Evolutionary conservation across 441 rosid species (phyloP).

Genomic region (Pelargonium myrrhifolium): DNA sequence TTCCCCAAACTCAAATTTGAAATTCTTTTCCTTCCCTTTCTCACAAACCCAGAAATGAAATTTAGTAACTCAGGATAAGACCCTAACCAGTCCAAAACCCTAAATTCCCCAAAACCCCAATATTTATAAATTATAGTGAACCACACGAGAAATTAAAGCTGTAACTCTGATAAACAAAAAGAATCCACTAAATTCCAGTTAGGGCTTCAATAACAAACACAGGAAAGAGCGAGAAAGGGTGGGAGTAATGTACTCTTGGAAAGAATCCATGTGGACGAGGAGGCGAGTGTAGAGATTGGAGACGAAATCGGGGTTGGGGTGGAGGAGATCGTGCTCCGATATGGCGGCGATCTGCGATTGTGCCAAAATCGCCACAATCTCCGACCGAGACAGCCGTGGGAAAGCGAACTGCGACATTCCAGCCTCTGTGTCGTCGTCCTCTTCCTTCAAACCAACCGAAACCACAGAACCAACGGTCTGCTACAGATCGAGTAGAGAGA

Average conservation of each 20-base stretch:
- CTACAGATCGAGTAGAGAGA: too few species aligned
- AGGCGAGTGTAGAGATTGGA: conserved; percentile 57
- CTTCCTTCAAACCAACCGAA: neutral
- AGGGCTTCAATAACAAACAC: neutral
- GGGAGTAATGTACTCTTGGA: conserved; percentile 37
- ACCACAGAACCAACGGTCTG: too few species aligned
- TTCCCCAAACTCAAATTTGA: too few species aligned
- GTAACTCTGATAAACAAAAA: too few species aligned
- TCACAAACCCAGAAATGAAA: too few species aligned
- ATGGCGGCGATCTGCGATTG: conserved; percentile 52
- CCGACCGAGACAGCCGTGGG: conserved; percentile 51
- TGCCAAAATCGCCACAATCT: conserved; percentile 44
- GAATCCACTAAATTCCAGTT: neutral
- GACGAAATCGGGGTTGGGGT: conserved; percentile 47
- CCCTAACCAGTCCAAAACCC: too few species aligned
- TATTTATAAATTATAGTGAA: too few species aligned
- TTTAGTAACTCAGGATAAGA: too few species aligned
- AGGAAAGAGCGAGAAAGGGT: neutral
- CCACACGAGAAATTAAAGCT: too few species aligned
- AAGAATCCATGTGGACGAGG: conserved; percentile 53
- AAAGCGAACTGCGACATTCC: conserved; percentile 63
- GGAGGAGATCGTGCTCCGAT: conserved; percentile 46
- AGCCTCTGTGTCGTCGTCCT: neutral
- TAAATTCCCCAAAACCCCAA: too few species aligned
- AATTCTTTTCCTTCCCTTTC: too few species aligned